Conservation (phyloP, 108 stramenopile genomes). For the Cyclotella sp. region DNA sequence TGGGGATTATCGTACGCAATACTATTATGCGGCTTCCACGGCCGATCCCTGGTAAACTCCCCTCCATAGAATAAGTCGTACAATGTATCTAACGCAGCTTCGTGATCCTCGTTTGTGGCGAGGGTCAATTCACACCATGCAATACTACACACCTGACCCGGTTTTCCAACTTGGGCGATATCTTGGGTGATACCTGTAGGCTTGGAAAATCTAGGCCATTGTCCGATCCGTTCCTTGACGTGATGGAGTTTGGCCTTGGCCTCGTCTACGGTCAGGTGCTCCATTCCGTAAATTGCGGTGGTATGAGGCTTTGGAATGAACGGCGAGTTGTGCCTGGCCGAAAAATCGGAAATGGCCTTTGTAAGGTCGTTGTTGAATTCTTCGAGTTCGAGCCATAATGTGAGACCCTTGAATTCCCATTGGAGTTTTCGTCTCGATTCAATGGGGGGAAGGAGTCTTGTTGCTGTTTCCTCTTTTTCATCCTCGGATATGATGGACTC, state of each 20-base stretch:
- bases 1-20: constrained; percentile 63
- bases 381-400: constrained; percentile 60
- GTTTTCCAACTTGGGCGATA: constrained; percentile 47
- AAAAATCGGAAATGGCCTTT: constrained; percentile 31
- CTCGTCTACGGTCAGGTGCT: constrained; percentile 46
- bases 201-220: constrained; percentile 48
- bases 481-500: constrained; percentile 18
- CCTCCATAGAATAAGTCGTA: constrained; percentile 42
- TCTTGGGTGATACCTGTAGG: constrained; percentile 51
- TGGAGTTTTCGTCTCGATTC: constrained; percentile 35
- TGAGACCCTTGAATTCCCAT: constrained; percentile 62
- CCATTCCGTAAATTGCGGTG: constrained; percentile 61
- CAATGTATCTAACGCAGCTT: constrained; percentile 46
- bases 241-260: constrained; percentile 29
- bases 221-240: constrained; percentile 13
- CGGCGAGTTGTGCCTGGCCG: constrained; percentile 41
- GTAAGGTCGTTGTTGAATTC: constrained; percentile 54
- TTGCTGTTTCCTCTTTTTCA: background rate
- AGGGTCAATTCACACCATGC: constrained; percentile 61
- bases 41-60: constrained; percentile 22
- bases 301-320: constrained; percentile 54
- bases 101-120: constrained; percentile 43
- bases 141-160: constrained; percentile 58
- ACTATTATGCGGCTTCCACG: constrained; percentile 61
- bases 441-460: constrained; percentile 8